Percentiles rank a stretch among this genome's conserved stretches.
These are phyloP conservation scores for Bryoglossum gracile DNA, from an alignment of 495 filamentous ascomycete genomes.

Conservation along the genomic window DNA sequence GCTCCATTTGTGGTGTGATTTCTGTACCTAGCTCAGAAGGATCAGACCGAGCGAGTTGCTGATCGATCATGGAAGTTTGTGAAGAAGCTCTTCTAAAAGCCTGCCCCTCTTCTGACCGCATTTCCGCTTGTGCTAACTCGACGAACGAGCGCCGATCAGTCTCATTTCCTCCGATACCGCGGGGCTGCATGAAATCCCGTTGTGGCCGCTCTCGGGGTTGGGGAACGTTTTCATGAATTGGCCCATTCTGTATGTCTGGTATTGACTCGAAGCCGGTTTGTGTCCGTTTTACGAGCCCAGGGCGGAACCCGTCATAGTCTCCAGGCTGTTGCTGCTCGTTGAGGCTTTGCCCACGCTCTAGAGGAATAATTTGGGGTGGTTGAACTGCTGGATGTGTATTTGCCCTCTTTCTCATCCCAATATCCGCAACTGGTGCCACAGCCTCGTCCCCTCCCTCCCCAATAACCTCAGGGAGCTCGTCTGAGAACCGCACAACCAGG, in stretches of 20 bases:
- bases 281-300: slow-evolving; percentile 33
- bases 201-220: not conserved
- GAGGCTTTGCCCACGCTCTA: slow-evolving; percentile 28
- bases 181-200: not conserved
- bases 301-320: slow-evolving; percentile 14
- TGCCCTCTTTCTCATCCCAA: slow-evolving; percentile 45
- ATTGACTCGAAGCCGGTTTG: slow-evolving; percentile 41
- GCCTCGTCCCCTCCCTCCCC: slow-evolving; percentile 84
- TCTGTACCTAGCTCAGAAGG: slow-evolving; percentile 4
- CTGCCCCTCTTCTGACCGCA: slow-evolving; percentile 64
- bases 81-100: slow-evolving; percentile 50
- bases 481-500: slow-evolving; percentile 62
- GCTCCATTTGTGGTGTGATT: slow-evolving; percentile 9
- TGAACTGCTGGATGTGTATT: slow-evolving; percentile 12
- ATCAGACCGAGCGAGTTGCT: slow-evolving; percentile 19
- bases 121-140: slow-evolving; percentile 57
- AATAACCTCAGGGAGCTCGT: slow-evolving; percentile 65
- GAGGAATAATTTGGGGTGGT: too few species aligned
- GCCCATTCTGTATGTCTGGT: slow-evolving; percentile 14
- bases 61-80: slow-evolving; percentile 22
- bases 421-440: slow-evolving; percentile 58
- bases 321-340: slow-evolving; percentile 2
- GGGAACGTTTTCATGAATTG: slow-evolving; percentile 11
- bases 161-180: not conserved
- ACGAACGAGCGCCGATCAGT: slow-evolving; percentile 36